Percentiles rank a stretch among this genome's conserved stretches.
These are phyloP conservation scores for Hypomyces rosellus DNA, from an alignment of 2,329 filamentous ascomycete species.

Conservation along the genomic window DNA sequence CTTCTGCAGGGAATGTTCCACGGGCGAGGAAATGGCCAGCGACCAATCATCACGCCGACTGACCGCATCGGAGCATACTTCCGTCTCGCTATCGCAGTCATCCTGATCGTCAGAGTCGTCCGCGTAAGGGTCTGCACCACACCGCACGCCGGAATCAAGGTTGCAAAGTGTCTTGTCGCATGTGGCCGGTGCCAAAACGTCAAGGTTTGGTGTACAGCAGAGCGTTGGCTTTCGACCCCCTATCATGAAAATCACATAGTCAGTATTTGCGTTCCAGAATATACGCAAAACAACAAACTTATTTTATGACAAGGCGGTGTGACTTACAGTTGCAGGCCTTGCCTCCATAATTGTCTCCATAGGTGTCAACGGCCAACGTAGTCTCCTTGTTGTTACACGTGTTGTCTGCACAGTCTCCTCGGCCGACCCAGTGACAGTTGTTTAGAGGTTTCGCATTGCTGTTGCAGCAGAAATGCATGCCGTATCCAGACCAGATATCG, in stretches of 20 bases:
- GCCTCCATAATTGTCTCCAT: not conserved
- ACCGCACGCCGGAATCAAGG: not conserved
- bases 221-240: slow-evolving; percentile 4
- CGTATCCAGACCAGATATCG: too few species aligned
- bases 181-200: not conserved
- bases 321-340: slow-evolving; percentile 5
- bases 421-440: slow-evolving; percentile 13
- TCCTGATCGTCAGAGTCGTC: not conserved
- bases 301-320: not conserved
- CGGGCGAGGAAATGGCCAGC: not conserved
- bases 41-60: not conserved
- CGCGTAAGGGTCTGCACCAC: not conserved
- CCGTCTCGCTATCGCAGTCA: not conserved
- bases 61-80: not conserved
- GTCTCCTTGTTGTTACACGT: slow-evolving; percentile 11
- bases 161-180: not conserved
- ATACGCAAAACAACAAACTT: not conserved
- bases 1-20: not conserved
- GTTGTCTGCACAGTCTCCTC: slow-evolving; percentile 13
- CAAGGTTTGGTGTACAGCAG: slow-evolving; percentile 8
- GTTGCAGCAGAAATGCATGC: too few species aligned
- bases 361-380: not conserved
- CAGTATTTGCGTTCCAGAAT: not conserved
- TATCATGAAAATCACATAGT: not conserved
- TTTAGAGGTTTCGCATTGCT: not conserved